Evolutionary conservation across 345 rosid genomes (phyloP).

Genomic region (Dimocarpus longan): DNA sequence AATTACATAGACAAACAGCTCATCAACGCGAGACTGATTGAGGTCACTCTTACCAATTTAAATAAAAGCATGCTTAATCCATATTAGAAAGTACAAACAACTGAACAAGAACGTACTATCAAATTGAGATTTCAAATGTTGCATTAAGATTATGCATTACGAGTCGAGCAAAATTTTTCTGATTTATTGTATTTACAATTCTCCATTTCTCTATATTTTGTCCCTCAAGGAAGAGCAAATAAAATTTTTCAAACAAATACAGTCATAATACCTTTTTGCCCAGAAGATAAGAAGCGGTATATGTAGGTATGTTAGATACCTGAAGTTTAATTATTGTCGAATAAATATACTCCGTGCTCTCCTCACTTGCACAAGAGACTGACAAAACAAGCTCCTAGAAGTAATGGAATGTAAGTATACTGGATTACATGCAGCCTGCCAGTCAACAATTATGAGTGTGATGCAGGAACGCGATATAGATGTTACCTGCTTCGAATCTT

Average conservation of each 20-base stretch:
- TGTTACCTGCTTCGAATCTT: conserved; percentile 74
- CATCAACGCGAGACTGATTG: not conserved
- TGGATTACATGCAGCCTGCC: conserved; percentile 18
- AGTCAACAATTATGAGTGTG: conserved; percentile 14
- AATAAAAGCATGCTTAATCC: not conserved
- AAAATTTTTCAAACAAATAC: not conserved
- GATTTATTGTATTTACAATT: no score
- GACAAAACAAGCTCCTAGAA: conserved; percentile 77
- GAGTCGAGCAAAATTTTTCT: no score
- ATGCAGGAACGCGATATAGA: conserved; percentile 19
- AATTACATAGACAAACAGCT: not conserved
- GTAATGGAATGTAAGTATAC: conserved; percentile 15
- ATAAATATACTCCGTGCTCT: conserved; percentile 82
- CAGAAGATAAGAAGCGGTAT: conserved; percentile 19
- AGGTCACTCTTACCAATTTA: not conserved
- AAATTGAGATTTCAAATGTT: not conserved
- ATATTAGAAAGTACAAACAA: not conserved
- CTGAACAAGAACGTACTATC: not conserved
- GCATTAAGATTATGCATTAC: no score
- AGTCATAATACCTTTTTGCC: not conserved
- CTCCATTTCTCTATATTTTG: not conserved
- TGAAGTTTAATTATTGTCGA: conserved; percentile 83
- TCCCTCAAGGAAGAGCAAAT: not conserved
- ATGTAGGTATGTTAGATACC: conserved; percentile 39
- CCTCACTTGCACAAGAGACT: conserved; percentile 81